Evolutionary conservation across 140 eudicot species (phyloP), one percentile per base, ranked within the genome.

Genomic region (Cichorium intybus): DNA sequence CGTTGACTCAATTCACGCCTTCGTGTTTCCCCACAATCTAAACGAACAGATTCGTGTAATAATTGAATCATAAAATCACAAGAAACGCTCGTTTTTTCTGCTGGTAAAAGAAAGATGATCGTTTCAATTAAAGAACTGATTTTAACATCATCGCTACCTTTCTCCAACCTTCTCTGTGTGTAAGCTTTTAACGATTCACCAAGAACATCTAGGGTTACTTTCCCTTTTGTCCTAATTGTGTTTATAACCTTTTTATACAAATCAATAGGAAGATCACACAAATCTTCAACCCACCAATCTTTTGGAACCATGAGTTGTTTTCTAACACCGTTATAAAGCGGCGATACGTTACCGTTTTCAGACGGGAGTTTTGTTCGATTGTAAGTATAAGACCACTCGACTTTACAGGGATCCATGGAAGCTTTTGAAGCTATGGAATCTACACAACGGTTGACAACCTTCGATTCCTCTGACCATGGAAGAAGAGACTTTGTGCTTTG

Each of bases 251-350:
- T 77, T 71, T 80, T 84, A 75, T 79, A 90, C 28, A 87, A 56
- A 71, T 86, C 95, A 23, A 84, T 41, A 23, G 82, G 86, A 56
- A 90, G 95, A 41, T 90, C 97, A 63, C 90, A 87, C 48, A 90
- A 69, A 68, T 90, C 97, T 75, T 90, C 97, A 1, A 90, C 95
- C 97, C 97, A 90, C 97, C 96, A 90, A 49, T 90, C 97, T 39
- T 59, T 80, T 0, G 97, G 95, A 50, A 87, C 96, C 65, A 24
- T 66, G 34, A 72, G 77, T 56, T 79, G 90, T 71, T 87, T 90
- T 49, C 79, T 82, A 72, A 84, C 81, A 22, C 91, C 95, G 16
- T 83, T 89, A 73, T 78, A 80, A 22, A 68, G 79, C 7, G 79
- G 79, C 17, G 78, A 47, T 33, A 81, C 91, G 6, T 64, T 68